Percentiles rank a stretch among this genome's conserved stretches.
Evolutionary conservation across 108 stramenopile genomes (phyloP).

Genomic region (Fragilaria crotonensis): DNA sequence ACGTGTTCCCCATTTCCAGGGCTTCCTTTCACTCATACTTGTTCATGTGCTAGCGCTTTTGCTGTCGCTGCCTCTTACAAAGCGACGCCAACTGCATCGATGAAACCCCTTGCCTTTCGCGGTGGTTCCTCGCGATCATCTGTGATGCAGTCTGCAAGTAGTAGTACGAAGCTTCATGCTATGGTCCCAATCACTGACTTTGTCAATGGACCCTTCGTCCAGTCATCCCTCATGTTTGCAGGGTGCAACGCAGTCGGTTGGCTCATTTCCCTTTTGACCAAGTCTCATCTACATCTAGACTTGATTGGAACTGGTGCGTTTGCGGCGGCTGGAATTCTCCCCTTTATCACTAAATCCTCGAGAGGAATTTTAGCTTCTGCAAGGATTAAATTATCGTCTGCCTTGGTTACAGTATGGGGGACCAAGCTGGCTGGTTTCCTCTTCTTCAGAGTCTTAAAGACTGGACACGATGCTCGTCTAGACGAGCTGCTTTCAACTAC

Average conservation of each 20-base stretch:
- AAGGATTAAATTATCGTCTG: conserved; percentile 23
- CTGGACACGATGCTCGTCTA: conserved; percentile 51
- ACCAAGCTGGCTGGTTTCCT: conserved; percentile 63
- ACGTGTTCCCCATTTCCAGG: no score
- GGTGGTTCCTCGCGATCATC: no score
- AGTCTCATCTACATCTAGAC: conserved; percentile 59
- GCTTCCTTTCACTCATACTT: no score
- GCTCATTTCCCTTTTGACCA: conserved; percentile 23
- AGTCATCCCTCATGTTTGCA: conserved; percentile 17
- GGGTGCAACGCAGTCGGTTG: conserved; percentile 19
- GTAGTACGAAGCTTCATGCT: no score
- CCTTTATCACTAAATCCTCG: neutral
- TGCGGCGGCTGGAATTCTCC: conserved; percentile 27
- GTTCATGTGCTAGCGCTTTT: no score
- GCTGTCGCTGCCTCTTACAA: no score
- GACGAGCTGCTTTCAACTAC: conserved; percentile 34
- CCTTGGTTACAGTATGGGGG: conserved; percentile 47
- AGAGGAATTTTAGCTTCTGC: neutral
- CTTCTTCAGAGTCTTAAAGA: conserved; percentile 48
- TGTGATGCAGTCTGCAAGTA: no score
- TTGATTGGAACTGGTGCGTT: conserved; percentile 78
- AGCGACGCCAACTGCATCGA: no score
- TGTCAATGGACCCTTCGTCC: conserved; percentile 20
- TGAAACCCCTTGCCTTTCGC: no score
- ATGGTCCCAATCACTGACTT: no score